Evolutionary conservation across 2,329 filamentous ascomycete genomes (phyloP), one percentile per base, ranked within the genome.

Genomic region (Trichothecium sympodiale): DNA sequence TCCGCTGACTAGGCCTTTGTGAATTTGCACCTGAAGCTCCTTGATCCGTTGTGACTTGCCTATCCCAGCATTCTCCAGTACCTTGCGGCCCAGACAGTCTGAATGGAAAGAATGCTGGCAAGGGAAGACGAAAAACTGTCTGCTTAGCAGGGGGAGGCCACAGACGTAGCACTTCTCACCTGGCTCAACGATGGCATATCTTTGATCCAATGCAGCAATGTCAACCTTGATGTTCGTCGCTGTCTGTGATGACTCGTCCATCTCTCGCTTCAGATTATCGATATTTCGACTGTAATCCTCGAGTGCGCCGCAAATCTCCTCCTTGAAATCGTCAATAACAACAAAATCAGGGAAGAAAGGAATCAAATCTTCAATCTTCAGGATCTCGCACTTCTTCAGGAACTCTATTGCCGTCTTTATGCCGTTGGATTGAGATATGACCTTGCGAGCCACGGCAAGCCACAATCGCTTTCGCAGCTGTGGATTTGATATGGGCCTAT

Each of bases 311-410:
- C 91, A 98, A 27, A 98, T 96, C 55, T 98, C 91, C 43, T 96
- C 88, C 54, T 96, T 95, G 71, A 98, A 98, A 57, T 96, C 91
- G 54, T 98, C 91, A 42, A 98, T 96, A 35, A 96, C 83, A 17
- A 96, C 87, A 53, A 98, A 98, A 55, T 98, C 91, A 0, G 91
- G 91, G 61, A 98, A 98, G 65, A 98, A 95, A 0, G 91, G 91
- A 29, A 98, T 96, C 20, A 98, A 63, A 51, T 98, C 91, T 61
- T 98, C 91, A 43, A 98, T 98, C 43, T 83, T 81, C 33, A 98
- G 74, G 10, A 96, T 69, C 41, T 95, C 87, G 55, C 89, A 95
- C 8, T 86, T 80, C 46, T 86, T 85, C 10, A 96, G 70, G 52
- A 98, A 95, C 42, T 93, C 85, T 46, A 98, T 94, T 3, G 91